These are phyloP conservation scores for Pyrus hybrid DNA, from an alignment of 331 rosid genomes.

Conservation along the genomic window DNA sequence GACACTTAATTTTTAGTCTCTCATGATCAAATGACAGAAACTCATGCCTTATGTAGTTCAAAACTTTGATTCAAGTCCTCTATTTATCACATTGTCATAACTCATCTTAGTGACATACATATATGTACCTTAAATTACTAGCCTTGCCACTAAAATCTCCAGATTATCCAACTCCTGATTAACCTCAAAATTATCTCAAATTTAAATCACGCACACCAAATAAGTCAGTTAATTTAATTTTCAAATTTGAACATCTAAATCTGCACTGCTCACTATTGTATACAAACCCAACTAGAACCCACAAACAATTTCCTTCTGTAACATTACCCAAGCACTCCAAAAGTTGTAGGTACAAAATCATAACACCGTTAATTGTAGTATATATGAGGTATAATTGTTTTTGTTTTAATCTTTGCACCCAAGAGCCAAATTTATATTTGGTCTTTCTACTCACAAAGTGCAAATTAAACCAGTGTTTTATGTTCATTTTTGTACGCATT, in stretches of 20 bases:
- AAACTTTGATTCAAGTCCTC: too few species aligned
- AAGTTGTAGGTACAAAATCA: not conserved
- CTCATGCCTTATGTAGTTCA: too few species aligned
- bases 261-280: not conserved
- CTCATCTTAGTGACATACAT: too few species aligned
- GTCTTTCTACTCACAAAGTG: not conserved
- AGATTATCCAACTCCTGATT: not conserved
- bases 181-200: not conserved
- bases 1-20: too few species aligned
- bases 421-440: not conserved
- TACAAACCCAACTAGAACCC: not conserved
- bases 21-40: too few species aligned
- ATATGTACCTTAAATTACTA: not conserved
- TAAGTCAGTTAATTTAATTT: too few species aligned
- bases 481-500: not conserved
- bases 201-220: not conserved
- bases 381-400: not conserved
- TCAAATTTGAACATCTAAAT: not conserved
- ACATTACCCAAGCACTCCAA: not conserved
- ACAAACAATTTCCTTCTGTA: not conserved
- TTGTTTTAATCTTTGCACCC: not conserved
- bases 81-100: too few species aligned
- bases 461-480: not conserved
- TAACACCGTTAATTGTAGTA: not conserved
- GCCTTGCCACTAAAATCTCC: not conserved